Evolutionary conservation across 1,139 yeast species (phyloP).

Genomic region (Arxiozyma slooffiae): DNA sequence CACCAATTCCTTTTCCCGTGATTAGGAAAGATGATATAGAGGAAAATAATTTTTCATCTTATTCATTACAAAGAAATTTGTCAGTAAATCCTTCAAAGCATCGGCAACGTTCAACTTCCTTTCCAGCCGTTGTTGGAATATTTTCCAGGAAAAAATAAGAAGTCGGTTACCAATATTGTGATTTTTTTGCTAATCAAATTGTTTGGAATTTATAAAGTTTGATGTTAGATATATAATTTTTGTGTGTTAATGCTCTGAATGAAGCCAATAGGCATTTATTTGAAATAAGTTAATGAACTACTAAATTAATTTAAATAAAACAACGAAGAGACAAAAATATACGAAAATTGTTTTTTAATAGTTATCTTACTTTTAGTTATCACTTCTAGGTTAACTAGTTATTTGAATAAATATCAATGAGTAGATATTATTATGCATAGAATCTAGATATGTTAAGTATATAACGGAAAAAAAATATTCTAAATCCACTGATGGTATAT

Average conservation of each 20-base stretch:
- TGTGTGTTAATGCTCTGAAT: not conserved
- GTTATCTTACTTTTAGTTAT: too few relatives aligned
- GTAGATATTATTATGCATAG: not conserved
- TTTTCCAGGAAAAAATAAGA: conserved; percentile 10
- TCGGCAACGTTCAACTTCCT: conserved; percentile 13
- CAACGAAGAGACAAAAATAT: too few relatives aligned
- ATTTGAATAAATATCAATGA: not conserved
- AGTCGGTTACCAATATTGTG: not conserved
- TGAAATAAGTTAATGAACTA: not conserved
- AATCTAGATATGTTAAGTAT: too few relatives aligned
- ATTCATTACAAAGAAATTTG: conserved; percentile 8
- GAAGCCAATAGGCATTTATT: not conserved
- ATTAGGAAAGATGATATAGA: conserved; percentile 1
- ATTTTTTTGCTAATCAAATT: too few relatives aligned
- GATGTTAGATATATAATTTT: too few relatives aligned
- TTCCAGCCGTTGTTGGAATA: conserved; percentile 14
- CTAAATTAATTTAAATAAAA: too few relatives aligned
- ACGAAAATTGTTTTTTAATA: too few relatives aligned
- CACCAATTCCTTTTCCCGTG: conserved; percentile 11
- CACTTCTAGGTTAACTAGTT: too few relatives aligned
- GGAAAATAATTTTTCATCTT: not conserved
- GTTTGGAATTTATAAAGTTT: too few relatives aligned
- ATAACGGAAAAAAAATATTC: not conserved
- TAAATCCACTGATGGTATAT: too few relatives aligned
- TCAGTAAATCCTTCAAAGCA: conserved; percentile 7